phyloP scores from a whole-genome alignment of 192 early-diverging fungal genomes.

The Neocallimastix lanati region DNA sequence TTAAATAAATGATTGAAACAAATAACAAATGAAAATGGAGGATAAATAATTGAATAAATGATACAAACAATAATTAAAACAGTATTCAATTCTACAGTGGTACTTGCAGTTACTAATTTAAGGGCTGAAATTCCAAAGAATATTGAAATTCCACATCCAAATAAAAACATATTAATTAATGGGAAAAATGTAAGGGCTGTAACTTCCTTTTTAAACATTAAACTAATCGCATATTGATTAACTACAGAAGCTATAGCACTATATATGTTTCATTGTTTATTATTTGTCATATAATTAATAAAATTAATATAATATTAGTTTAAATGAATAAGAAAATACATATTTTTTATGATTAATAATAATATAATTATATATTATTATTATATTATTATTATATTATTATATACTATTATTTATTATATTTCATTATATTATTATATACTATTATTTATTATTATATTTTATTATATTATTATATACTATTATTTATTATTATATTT shows the following conservation, averaged over 20 bases:
- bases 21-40: neutral
- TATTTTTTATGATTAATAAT: too few species aligned
- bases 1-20: neutral
- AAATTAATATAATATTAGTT: neutral
- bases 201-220: neutral
- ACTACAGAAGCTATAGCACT: neutral
- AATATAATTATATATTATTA: too few species aligned
- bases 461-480: too few species aligned
- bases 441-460: too few species aligned
- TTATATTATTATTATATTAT: too few species aligned
- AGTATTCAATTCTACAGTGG: too few species aligned
- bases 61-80: too few species aligned
- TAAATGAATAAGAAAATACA: neutral
- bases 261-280: too few species aligned
- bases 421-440: too few species aligned
- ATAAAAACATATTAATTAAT: neutral
- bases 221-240: neutral
- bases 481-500: too few species aligned
- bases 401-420: too few species aligned
- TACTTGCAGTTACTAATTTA: too few species aligned
- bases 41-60: neutral
- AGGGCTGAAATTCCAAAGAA: neutral
- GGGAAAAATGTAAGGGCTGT: neutral
- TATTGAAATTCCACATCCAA: neutral
- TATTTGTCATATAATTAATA: neutral